Conservation (phyloP, 371 early-diverging fungal genomes). For the Mucor sp. region DNA sequence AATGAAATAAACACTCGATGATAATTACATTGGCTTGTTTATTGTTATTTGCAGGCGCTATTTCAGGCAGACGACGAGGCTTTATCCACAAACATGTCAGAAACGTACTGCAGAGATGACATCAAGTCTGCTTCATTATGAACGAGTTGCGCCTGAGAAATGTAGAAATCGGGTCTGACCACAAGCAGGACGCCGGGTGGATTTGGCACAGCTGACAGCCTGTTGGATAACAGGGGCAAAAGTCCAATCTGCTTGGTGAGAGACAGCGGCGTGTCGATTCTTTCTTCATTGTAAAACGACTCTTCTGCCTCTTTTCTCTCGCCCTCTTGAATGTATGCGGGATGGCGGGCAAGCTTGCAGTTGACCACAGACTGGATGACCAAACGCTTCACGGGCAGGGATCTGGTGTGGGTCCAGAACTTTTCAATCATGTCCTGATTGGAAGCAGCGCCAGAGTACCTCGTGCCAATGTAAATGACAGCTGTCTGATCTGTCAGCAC, state of each 20-base stretch:
- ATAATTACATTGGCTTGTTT: too few relatives aligned
- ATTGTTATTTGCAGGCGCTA: too few relatives aligned
- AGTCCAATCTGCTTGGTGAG: slow-evolving; percentile 8
- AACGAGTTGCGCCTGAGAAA: slow-evolving; percentile 11
- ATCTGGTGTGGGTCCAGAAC: slow-evolving; percentile 10
- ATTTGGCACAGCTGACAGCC: background rate
- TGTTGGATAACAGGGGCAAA: background rate
- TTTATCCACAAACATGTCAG: background rate
- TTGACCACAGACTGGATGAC: slow-evolving; percentile 13
- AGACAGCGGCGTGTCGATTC: slow-evolving; percentile 5
- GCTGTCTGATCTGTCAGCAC: background rate
- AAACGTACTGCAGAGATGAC: background rate
- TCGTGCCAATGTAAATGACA: slow-evolving; percentile 4
- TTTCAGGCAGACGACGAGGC: too few relatives aligned
- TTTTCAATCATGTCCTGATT: background rate
- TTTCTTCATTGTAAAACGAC: slow-evolving; percentile 14
- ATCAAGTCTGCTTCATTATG: slow-evolving; percentile 16
- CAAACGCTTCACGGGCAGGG: slow-evolving; percentile 7
- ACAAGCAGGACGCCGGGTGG: slow-evolving; percentile 2
- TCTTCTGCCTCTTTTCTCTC: slow-evolving; percentile 3
- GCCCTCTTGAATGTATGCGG: slow-evolving; percentile 1
- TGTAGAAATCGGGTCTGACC: slow-evolving; percentile 19
- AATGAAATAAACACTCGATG: too few relatives aligned
- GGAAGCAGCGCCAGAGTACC: background rate
- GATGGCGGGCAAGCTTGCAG: background rate